phyloP scores from a whole-genome alignment of 2,329 filamentous ascomycete genomes.

The Colletotrichum sp. region DNA sequence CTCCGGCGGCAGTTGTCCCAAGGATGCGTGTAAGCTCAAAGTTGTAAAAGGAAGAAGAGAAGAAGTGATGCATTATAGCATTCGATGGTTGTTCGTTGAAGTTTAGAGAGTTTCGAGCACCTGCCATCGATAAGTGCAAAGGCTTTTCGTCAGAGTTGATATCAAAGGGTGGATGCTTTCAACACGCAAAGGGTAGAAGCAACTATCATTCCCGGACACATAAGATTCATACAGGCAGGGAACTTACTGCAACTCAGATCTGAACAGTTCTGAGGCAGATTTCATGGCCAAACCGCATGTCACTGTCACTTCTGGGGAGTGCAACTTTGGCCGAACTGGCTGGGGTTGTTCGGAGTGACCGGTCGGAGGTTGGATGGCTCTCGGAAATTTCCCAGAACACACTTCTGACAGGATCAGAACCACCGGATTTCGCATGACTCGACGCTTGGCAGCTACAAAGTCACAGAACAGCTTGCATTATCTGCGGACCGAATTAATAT shows the following conservation, averaged over 20 bases:
- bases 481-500: background rate
- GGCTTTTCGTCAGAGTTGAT: background rate
- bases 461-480: background rate
- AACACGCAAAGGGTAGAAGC: background rate
- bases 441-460: background rate
- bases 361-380: background rate
- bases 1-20: constrained; percentile 36
- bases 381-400: background rate
- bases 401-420: background rate
- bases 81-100: background rate
- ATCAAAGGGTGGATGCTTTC: background rate
- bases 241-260: background rate
- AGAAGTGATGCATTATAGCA: background rate
- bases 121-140: background rate
- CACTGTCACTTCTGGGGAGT: background rate
- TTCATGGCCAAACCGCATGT: background rate
- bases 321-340: background rate
- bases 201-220: background rate
- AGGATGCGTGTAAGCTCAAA: constrained; percentile 48
- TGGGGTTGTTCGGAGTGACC: background rate
- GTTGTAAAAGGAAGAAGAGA: constrained; percentile 40
- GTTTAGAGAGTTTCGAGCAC: background rate
- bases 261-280: background rate
- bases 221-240: background rate
- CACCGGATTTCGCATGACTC: background rate